Evolutionary conservation across 2,329 filamentous ascomycete species (phyloP).

Genomic region (Beauveria medogensis): DNA sequence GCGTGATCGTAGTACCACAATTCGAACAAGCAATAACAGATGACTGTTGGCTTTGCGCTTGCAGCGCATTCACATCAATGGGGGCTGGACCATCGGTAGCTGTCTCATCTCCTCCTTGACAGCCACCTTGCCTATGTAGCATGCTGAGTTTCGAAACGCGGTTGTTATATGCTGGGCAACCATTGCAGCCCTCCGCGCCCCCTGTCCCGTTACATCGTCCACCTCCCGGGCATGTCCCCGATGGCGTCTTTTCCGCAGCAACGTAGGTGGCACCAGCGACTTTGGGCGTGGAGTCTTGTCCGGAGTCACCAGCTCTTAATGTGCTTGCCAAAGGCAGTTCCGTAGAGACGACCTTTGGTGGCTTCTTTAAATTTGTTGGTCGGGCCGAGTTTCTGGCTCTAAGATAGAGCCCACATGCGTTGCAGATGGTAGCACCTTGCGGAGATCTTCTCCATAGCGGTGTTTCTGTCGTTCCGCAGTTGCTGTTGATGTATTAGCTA

Average conservation of each 20-base stretch:
- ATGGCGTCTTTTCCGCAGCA: conserved; percentile 62
- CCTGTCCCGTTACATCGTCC: conserved; percentile 95
- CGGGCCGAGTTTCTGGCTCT: conserved; percentile 89
- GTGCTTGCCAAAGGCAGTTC: conserved; percentile 35
- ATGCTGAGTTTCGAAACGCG: conserved; percentile 76
- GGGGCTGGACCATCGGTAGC: conserved; percentile 12
- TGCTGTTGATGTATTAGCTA: conserved; percentile 45
- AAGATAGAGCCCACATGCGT: conserved; percentile 89
- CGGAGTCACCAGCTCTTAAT: conserved; percentile 28
- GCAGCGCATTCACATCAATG: conserved; percentile 34
- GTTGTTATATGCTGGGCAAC: conserved; percentile 97
- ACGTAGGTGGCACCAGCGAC: conserved; percentile 60
- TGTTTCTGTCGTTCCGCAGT: conserved; percentile 89
- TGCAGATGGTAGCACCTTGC: conserved; percentile 90
- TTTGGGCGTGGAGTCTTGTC: conserved; percentile 33
- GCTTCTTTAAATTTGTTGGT: conserved; percentile 82
- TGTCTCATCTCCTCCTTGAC: conserved; percentile 22
- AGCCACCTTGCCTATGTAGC: conserved; percentile 37
- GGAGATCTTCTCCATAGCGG: conserved; percentile 92
- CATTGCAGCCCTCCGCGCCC: conserved; percentile 87
- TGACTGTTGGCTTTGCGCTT: conserved; percentile 15
- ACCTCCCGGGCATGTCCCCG: conserved; percentile 90
- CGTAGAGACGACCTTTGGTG: conserved; percentile 43
- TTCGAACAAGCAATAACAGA: conserved; percentile 86
- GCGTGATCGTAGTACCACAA: conserved; percentile 92